Percentiles rank a stretch among this genome's conserved stretches.
These are phyloP conservation scores for Fusarium kyushuense DNA, from an alignment of 2,329 filamentous ascomycete genomes.

Conservation along the genomic window DNA sequence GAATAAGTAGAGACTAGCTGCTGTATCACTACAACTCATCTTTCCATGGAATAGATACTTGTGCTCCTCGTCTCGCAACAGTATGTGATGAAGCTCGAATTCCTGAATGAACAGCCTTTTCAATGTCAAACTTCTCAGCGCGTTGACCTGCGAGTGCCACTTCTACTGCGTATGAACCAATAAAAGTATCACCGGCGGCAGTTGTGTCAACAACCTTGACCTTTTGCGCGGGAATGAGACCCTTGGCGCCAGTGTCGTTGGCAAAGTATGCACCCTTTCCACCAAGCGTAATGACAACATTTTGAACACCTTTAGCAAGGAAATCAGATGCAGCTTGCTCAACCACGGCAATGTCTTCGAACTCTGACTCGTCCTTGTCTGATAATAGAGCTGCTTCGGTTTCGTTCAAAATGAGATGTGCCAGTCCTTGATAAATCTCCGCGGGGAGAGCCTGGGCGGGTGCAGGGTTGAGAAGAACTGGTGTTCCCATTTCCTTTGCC, in stretches of 20 bases:
- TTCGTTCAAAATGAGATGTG: slow-evolving; percentile 89
- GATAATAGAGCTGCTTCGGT: slow-evolving; percentile 84
- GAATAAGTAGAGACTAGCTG: too few species aligned
- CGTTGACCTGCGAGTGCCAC: background rate
- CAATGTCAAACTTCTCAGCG: slow-evolving; percentile 4
- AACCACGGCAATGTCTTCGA: slow-evolving; percentile 61
- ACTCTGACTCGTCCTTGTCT: slow-evolving; percentile 61
- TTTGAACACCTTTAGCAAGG: slow-evolving; percentile 74
- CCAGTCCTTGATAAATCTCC: slow-evolving; percentile 73
- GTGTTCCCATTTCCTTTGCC: slow-evolving; percentile 61
- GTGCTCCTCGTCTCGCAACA: slow-evolving; percentile 15
- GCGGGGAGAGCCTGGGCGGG: slow-evolving; percentile 77
- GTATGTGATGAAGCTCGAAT: slow-evolving; percentile 21
- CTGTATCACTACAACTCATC: slow-evolving; percentile 2
- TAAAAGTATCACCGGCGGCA: slow-evolving; percentile 93
- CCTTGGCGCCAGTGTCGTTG: slow-evolving; percentile 56
- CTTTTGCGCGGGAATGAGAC: slow-evolving; percentile 72
- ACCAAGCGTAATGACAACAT: slow-evolving; percentile 87
- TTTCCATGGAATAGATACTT: slow-evolving; percentile 26
- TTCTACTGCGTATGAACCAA: slow-evolving; percentile 79
- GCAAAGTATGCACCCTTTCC: slow-evolving; percentile 78
- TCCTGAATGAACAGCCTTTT: slow-evolving; percentile 7
- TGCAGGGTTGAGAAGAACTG: slow-evolving; percentile 87
- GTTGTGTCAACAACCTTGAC: slow-evolving; percentile 90
- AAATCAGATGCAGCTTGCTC: slow-evolving; percentile 68